Evolutionary conservation across 163 green algal genomes (phyloP), one percentile per base, ranked within the genome.

Genomic region (Prototheca wickerhamii): DNA sequence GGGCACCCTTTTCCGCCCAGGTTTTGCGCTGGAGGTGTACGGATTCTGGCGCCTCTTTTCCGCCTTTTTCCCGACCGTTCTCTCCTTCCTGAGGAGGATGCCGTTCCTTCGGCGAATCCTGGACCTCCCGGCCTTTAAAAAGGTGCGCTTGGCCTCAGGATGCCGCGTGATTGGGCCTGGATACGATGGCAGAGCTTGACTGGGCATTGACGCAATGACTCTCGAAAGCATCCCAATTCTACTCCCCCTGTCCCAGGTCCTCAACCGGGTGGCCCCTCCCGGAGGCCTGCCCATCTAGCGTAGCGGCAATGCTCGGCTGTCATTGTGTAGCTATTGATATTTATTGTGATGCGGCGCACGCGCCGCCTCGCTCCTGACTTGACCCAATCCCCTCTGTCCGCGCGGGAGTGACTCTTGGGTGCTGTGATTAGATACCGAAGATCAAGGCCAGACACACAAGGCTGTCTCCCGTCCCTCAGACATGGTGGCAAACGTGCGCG

Each of bases 41-140:
- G 92, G 92, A 31, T 97, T 98, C 72, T 91, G 90, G 76, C 64
- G 90, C 53, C 78, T 98, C 8, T 98, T 98, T 67, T 87, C 79
- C 68, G 92, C 87, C 57, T 98, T 98, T 70, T 87, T 96, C 56
- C 92, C 92, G 12, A 94, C 86, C 4, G 87, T 91, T 6, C 71
- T 98, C 23, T 81, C 86, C 55, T 97, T 96, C 75, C 73, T 96
- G 32, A 76, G 88, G 60, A 61, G 79, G 33, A 75, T 97, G 60
- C 92, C 92, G 0, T 65, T 93, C 32, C 50, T 97, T 8, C 80
- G 82, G 30, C 82, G 76, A 54, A 60, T 95, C 8, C 77, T 98
- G 34, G 87, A 96, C 64, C 29, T 89, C 21, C 91, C 91, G 0
- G 62, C 84, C 26, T 73, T 97, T 12, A 96, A 96, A 63, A 72